Conservation (phyloP, 2,329 filamentous ascomycete genomes). For the Penicillium decumbens region DNA sequence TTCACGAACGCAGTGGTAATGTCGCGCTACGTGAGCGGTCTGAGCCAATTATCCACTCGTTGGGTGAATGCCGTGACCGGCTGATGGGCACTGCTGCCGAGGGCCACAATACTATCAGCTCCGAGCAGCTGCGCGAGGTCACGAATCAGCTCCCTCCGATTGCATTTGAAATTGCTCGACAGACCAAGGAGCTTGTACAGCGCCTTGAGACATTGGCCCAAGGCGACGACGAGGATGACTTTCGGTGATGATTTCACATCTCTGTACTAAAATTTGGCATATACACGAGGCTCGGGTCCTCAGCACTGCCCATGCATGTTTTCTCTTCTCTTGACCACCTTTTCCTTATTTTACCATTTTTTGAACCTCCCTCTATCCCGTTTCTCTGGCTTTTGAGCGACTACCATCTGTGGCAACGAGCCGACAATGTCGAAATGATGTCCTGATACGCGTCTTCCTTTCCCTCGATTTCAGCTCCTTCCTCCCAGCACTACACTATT, state of each 20-base stretch:
- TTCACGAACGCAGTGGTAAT: constrained; percentile 45
- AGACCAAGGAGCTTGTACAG: constrained; percentile 68
- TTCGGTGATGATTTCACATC: constrained; percentile 27
- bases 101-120: constrained; percentile 56
- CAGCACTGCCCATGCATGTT: constrained; percentile 1
- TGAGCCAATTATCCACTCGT: constrained; percentile 38
- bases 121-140: constrained; percentile 52
- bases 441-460: constrained; percentile 16
- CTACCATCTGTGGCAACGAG: constrained; percentile 22
- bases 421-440: constrained; percentile 27
- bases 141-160: constrained; percentile 71
- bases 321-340: constrained; percentile 4
- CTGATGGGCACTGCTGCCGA: constrained; percentile 61
- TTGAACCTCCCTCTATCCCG: constrained; percentile 1
- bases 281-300: neutral
- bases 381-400: constrained; percentile 23
- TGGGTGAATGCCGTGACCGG: constrained; percentile 61
- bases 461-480: constrained; percentile 9
- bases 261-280: neutral
- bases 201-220: constrained; percentile 42
- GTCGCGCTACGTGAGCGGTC: constrained; percentile 47
- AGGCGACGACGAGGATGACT: constrained; percentile 40
- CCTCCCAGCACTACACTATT: constrained; percentile 9
- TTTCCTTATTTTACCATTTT: constrained; percentile 1
- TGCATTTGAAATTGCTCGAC: constrained; percentile 79